phyloP scores from a whole-genome alignment of 768 basidiomycete species.

The Trametes cubensis region DNA sequence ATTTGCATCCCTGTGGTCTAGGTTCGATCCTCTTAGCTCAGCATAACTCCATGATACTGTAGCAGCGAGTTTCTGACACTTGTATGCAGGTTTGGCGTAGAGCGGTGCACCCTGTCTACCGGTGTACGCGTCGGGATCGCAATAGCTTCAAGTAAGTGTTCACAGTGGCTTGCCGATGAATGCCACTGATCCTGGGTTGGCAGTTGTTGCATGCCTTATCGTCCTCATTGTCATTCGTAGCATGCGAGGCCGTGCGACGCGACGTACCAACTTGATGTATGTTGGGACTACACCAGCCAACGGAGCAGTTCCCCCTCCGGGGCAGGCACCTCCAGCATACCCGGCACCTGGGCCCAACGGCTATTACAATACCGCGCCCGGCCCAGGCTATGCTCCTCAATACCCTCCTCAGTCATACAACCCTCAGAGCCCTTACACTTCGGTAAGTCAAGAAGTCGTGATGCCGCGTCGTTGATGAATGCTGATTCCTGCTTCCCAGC shows the following conservation, averaged over 20 bases:
- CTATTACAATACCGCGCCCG: constrained; percentile 3
- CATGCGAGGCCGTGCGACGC: constrained; percentile 10
- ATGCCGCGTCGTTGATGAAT: neutral
- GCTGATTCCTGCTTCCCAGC: constrained; percentile 9
- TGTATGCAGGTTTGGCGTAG: neutral
- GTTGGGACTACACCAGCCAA: constrained; percentile 4
- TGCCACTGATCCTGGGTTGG: no score
- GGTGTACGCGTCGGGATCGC: constrained; percentile 20
- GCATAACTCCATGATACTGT: no score
- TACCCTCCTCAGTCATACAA: constrained; percentile 21
- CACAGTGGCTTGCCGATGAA: neutral
- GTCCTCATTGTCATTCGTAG: neutral
- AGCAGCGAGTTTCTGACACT: neutral
- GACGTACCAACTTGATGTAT: constrained; percentile 19
- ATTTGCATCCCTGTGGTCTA: no score
- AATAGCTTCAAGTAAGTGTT: constrained; percentile 9
- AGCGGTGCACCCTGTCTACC: constrained; percentile 17
- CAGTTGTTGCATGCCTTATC: constrained; percentile 5
- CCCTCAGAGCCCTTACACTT: constrained; percentile 19
- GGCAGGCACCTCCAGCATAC: constrained; percentile 15
- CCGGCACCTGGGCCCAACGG: constrained; percentile 4
- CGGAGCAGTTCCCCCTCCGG: constrained; percentile 5
- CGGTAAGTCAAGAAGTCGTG: constrained; percentile 13
- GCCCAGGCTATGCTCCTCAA: constrained; percentile 22
- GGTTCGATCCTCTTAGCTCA: no score